Evolutionary conservation across 495 filamentous ascomycete species (phyloP), one percentile per base, ranked within the genome.

Genomic region (Bombardia bombarda): DNA sequence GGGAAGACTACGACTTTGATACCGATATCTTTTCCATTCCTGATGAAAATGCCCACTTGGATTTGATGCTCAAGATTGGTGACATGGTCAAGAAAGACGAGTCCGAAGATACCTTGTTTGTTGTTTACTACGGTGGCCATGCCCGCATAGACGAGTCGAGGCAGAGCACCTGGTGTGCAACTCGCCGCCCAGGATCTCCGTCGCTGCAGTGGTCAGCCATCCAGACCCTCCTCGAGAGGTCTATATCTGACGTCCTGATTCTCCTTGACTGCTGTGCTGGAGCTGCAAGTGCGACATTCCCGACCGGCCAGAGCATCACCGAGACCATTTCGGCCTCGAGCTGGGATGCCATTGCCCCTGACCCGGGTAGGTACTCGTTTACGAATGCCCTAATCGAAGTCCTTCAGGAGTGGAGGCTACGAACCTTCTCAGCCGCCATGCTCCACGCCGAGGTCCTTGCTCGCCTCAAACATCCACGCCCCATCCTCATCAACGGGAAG

Each of bases 111-210:
- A 74, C 68, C 0, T 44, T 78, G 10, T 61, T 78, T 40, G 51
- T 76, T 7, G 58, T 76, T 7, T 78, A 78, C 47, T 77, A 77
- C 44, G 72, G 66, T 7, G 74, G 74, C 12, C 74, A 76, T 52
- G 72, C 70, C 5, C 55, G 60, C 17, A 75, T 75, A 31, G 69
- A 76, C 36, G 65, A 72, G 28, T 62, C 65, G 24, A 53, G 72
- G 18, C 70, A 73, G 49, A 72, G 72, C 45, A 70, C 73, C 1
- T 77, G 73, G 73, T 70, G 68, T 32, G 69, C 66, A 60, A 51
- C 49, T 14, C 66, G 68, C 30, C 58, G 46, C 41, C 49, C 54
- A 14, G 58, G 62, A 28, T 72, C 66, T 7, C 63, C 69, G 2
- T 70, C 63, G 64, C 54, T 72, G 17, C 63, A 68, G 57, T 77